Conservation (phyloP, 352 stramenopile species). For the Phytophthora fragariae region DNA sequence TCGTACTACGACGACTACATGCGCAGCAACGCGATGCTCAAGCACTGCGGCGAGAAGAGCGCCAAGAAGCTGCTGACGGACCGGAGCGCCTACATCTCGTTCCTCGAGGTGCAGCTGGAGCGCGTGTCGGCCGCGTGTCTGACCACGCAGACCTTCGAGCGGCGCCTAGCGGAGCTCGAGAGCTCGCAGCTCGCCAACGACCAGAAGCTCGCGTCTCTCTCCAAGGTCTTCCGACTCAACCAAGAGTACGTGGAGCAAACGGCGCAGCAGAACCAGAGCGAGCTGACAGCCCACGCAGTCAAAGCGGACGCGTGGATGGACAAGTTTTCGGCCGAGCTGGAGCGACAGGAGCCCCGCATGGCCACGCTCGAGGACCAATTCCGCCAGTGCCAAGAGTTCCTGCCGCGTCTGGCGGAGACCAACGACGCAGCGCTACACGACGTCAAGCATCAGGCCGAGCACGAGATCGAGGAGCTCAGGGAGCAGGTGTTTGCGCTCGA, state of each 20-base stretch:
- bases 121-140: constrained; percentile 85
- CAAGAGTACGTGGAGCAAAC: constrained; percentile 79
- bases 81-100: constrained; percentile 87
- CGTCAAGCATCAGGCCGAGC: constrained; percentile 31
- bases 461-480: constrained; percentile 62
- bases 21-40: constrained; percentile 74
- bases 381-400: constrained; percentile 48
- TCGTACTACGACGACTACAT: constrained; percentile 90
- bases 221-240: constrained; percentile 74
- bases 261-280: constrained; percentile 44
- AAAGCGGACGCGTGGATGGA: constrained; percentile 72
- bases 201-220: constrained; percentile 70
- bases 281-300: constrained; percentile 45
- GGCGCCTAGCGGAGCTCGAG: constrained; percentile 65
- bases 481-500: constrained; percentile 56
- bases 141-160: constrained; percentile 73
- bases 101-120: constrained; percentile 90
- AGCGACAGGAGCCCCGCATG: constrained; percentile 46
- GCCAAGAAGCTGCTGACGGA: constrained; percentile 86
- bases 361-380: constrained; percentile 50
- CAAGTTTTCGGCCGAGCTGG: constrained; percentile 61
- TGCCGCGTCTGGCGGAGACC: constrained; percentile 43
- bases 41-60: constrained; percentile 62
- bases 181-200: constrained; percentile 49
- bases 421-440: constrained; percentile 39